Percentiles rank a stretch among this genome's conserved stretches.
Conservation (phyloP, 1,139 yeast genomes). For the Diutina sp. region DNA sequence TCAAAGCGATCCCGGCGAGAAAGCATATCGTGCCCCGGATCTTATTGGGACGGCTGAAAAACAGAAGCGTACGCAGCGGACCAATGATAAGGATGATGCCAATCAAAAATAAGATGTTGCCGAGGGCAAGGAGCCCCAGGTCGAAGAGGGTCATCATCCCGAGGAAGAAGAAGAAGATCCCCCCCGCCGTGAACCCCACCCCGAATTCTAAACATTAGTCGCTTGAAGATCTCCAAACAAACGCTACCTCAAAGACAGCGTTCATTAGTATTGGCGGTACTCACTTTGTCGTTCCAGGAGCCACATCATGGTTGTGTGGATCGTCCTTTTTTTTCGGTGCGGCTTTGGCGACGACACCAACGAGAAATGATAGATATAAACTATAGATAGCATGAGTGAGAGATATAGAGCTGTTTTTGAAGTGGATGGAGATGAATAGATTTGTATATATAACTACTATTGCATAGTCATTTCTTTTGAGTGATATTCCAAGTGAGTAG, state of each 20-base stretch:
- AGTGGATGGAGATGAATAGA: no score
- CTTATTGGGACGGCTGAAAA: constrained; percentile 80
- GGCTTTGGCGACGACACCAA: neutral
- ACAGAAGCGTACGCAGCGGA: constrained; percentile 66
- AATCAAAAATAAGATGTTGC: constrained; percentile 68
- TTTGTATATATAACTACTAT: no score
- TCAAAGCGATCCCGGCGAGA: constrained; percentile 58
- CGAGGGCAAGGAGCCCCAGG: constrained; percentile 78
- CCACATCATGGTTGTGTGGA: constrained; percentile 43
- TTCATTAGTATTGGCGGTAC: constrained; percentile 14
- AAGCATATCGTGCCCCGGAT: constrained; percentile 80
- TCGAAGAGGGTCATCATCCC: constrained; percentile 86
- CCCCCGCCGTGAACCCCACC: constrained; percentile 87
- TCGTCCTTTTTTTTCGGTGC: neutral
- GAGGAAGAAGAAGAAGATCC: constrained; percentile 61
- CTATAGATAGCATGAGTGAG: no score
- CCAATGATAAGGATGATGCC: constrained; percentile 86
- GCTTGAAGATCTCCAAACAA: no score
- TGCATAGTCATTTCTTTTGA: no score
- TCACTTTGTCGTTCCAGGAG: constrained; percentile 66
- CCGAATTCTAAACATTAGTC: constrained; percentile 54
- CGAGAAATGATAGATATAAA: no score
- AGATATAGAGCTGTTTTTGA: no score
- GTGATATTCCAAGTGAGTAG: no score
- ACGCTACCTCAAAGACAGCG: no score